Percentiles rank a stretch among this genome's conserved stretches.
Conservation (phyloP, 805 yeast species). For the Nakazawaea holstii region DNA sequence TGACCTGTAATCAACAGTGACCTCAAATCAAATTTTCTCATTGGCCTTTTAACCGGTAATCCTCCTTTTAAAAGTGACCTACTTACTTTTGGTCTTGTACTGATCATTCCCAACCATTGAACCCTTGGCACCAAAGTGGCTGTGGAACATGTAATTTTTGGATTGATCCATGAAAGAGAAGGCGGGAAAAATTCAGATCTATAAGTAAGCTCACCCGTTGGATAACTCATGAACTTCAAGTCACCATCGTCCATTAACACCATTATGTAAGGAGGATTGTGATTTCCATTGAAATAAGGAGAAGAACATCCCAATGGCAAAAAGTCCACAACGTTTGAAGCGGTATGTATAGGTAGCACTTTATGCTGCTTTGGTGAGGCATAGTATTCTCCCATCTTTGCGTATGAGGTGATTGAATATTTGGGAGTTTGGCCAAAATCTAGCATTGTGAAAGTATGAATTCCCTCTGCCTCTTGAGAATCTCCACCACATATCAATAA, state of each 20-base stretch:
- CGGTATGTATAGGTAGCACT: constrained; percentile 48
- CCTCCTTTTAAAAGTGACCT: constrained; percentile 71
- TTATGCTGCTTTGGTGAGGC: constrained; percentile 51
- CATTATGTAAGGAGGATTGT: constrained; percentile 64
- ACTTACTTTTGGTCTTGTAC: constrained; percentile 21
- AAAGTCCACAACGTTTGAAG: constrained; percentile 38
- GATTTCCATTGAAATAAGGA: constrained; percentile 78
- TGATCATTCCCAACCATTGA: constrained; percentile 78
- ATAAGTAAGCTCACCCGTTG: constrained; percentile 46
- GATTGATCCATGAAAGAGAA: constrained; percentile 71
- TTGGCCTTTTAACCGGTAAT: constrained; percentile 46
- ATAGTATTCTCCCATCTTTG: constrained; percentile 75
- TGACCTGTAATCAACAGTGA: constrained; percentile 80
- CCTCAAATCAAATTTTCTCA: constrained; percentile 43
- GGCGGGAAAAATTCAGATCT: constrained; percentile 71
- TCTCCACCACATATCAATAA: constrained; percentile 69
- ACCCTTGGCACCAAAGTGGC: constrained; percentile 55
- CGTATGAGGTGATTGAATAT: constrained; percentile 77
- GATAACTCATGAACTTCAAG: constrained; percentile 53
- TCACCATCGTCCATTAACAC: constrained; percentile 60
- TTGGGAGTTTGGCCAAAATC: constrained; percentile 79
- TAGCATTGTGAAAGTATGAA: constrained; percentile 45
- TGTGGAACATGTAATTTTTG: constrained; percentile 53
- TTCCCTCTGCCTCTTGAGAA: constrained; percentile 34
- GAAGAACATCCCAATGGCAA: constrained; percentile 52